Evolutionary conservation across 2,329 filamentous ascomycete genomes (phyloP).

Genomic region (Aspergillus pseudoviridinutans): DNA sequence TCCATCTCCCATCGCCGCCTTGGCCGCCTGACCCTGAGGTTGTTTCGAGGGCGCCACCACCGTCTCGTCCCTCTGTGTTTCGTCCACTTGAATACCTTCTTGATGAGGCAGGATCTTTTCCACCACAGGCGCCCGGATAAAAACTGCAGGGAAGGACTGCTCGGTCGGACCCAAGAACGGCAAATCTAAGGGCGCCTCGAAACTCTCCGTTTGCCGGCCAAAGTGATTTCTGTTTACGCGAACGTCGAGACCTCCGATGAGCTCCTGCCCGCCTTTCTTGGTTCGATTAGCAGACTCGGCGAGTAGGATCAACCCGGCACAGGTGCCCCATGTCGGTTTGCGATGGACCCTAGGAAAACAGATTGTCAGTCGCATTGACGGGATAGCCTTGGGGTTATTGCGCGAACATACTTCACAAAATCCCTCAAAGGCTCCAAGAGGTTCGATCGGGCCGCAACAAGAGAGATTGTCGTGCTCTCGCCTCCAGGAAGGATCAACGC

Average conservation of each 20-base stretch:
- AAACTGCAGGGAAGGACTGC: conserved; percentile 71
- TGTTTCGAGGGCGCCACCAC: conserved; percentile 55
- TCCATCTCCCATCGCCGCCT: conserved; percentile 41
- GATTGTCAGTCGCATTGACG: conserved; percentile 16
- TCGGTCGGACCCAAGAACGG: conserved; percentile 56
- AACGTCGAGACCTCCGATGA: conserved; percentile 88
- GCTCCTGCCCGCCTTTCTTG: conserved; percentile 85
- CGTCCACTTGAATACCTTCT: conserved; percentile 49
- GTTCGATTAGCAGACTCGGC: conserved; percentile 82
- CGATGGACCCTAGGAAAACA: conserved; percentile 56
- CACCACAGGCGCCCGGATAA: conserved; percentile 91
- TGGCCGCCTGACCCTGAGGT: conserved; percentile 44
- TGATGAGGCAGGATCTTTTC: conserved; percentile 66
- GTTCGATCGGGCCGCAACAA: conserved; percentile 77
- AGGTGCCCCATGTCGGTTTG: conserved; percentile 92
- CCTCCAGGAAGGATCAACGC: conserved; percentile 88
- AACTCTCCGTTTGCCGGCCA: conserved; percentile 87
- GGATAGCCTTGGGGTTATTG: neutral
- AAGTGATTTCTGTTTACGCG: conserved; percentile 93
- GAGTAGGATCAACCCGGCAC: conserved; percentile 87
- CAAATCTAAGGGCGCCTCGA: conserved; percentile 70
- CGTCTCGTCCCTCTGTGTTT: conserved; percentile 47
- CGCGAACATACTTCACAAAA: conserved; percentile 74
- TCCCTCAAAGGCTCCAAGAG: conserved; percentile 78
- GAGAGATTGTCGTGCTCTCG: conserved; percentile 88